Evolutionary conservation across 73 alveolate genomes (phyloP).

Genomic region (Paramecium sexaurelia): DNA sequence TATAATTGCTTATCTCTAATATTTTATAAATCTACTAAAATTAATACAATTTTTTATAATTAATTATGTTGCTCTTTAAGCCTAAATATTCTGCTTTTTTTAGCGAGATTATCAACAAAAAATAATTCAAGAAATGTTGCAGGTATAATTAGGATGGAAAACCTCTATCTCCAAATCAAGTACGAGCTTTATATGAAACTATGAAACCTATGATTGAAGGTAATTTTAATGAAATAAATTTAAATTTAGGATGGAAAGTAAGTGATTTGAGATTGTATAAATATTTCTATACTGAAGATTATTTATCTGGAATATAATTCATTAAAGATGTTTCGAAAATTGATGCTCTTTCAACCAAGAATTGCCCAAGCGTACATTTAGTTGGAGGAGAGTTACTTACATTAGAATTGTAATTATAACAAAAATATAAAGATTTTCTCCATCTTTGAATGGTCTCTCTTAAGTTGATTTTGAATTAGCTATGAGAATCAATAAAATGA

Average conservation of each 20-base stretch:
- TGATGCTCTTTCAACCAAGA: slow-evolving; percentile 17
- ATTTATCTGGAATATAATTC: slow-evolving; percentile 33
- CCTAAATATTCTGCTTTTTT: slow-evolving; percentile 38
- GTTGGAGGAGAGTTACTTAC: slow-evolving; percentile 32
- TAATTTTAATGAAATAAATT: neutral
- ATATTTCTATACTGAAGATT: slow-evolving; percentile 53
- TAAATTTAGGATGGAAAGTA: neutral
- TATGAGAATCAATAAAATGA: slow-evolving; percentile 47
- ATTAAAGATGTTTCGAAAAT: slow-evolving; percentile 38
- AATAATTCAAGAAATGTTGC: slow-evolving; percentile 41
- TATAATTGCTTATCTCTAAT: neutral
- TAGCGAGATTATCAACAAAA: neutral
- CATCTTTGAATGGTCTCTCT: slow-evolving; percentile 22
- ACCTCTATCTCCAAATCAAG: slow-evolving; percentile 34
- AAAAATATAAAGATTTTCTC: neutral
- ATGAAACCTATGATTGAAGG: neutral
- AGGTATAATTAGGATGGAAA: slow-evolving; percentile 51
- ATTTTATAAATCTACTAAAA: neutral
- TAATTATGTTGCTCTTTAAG: neutral
- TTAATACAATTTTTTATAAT: neutral
- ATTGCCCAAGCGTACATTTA: slow-evolving; percentile 29
- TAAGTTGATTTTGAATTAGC: slow-evolving; percentile 57
- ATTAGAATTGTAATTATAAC: slow-evolving; percentile 24
- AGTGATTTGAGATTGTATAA: neutral
- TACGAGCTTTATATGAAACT: neutral